A percentile compares a stretch with the other conserved stretches of the same genome.
These are phyloP conservation scores for Globomyces pollinis-pini DNA, from an alignment of 192 early-diverging fungal genomes.

Conservation along the genomic window DNA sequence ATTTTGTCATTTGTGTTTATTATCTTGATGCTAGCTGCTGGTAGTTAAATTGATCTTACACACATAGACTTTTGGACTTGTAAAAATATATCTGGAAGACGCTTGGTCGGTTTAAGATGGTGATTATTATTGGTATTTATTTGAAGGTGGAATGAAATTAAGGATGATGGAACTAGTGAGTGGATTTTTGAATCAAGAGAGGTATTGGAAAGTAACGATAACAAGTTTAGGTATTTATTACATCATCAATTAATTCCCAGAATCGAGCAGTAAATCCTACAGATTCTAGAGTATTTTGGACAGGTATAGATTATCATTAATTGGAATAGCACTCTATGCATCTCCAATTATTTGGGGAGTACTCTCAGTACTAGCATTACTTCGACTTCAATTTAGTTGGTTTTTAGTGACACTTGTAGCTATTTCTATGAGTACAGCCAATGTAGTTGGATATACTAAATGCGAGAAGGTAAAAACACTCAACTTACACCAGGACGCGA, in stretches of 20 bases:
- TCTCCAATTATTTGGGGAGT: constrained; percentile 72
- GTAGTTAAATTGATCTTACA: too few relatives aligned
- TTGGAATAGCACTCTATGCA: constrained; percentile 79
- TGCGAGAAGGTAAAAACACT: constrained; percentile 69
- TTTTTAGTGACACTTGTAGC: constrained; percentile 81
- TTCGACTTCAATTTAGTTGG: constrained; percentile 72
- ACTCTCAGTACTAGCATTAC: constrained; percentile 68
- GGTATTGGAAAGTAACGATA: constrained; percentile 33
- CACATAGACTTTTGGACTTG: constrained; percentile 84
- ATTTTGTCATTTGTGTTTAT: constrained; percentile 86
- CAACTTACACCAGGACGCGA: not conserved
- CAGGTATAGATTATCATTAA: too few relatives aligned
- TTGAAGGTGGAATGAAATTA: constrained; percentile 99
- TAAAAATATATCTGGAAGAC: constrained; percentile 94
- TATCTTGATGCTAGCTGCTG: constrained; percentile 83
- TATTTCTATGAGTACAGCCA: constrained; percentile 76
- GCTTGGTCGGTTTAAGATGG: constrained; percentile 96
- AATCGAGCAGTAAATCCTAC: constrained; percentile 28
- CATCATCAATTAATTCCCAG: too few relatives aligned
- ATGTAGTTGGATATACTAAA: constrained; percentile 89
- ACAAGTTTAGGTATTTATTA: constrained; percentile 8
- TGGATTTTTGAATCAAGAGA: constrained; percentile 96
- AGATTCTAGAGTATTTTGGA: constrained; percentile 95
- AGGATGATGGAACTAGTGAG: constrained; percentile 86
- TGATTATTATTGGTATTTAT: too few relatives aligned